A percentile compares a stretch with the other conserved stretches of the same genome.
phyloP scores from a whole-genome alignment of 2,329 filamentous ascomycete species.

The Talaromyces sp. region DNA sequence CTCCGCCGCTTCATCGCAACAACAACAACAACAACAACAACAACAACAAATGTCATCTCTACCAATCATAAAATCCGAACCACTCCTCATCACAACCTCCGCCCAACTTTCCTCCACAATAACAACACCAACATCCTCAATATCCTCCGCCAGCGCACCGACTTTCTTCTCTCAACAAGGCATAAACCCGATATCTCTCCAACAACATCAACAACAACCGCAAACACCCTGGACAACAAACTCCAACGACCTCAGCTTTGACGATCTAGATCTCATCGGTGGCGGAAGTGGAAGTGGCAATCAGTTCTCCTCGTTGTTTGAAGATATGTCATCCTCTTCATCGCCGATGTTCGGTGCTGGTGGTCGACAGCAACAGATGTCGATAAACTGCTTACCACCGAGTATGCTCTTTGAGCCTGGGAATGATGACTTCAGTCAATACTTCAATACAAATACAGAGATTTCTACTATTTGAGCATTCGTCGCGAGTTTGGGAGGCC shows the following conservation, averaged over 20 bases:
- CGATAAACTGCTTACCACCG: constrained; percentile 34
- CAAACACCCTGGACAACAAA: constrained; percentile 6
- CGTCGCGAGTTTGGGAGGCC: neutral
- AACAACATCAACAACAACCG: constrained; percentile 18
- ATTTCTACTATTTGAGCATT: constrained; percentile 34
- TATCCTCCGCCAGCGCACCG: constrained; percentile 6
- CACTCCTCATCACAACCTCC: constrained; percentile 1
- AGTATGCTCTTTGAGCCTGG: constrained; percentile 28
- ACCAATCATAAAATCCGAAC: constrained; percentile 2
- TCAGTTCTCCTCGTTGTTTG: constrained; percentile 22
- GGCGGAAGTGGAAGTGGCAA: neutral
- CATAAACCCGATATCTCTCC: constrained; percentile 37
- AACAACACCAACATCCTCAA: constrained; percentile 18
- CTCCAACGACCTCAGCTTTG: constrained; percentile 7
- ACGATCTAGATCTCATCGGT: constrained; percentile 16
- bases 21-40: constrained; percentile 5
- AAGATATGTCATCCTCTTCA: constrained; percentile 28
- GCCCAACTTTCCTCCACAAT: neutral
- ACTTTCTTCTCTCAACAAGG: constrained; percentile 29
- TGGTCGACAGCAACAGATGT: constrained; percentile 26
- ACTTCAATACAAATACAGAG: constrained; percentile 39
- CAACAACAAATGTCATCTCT: neutral
- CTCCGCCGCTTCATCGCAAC: constrained; percentile 12
- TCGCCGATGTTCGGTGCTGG: constrained; percentile 31
- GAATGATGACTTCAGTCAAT: constrained; percentile 41